phyloP scores from a whole-genome alignment of 2,329 filamentous ascomycete species.

The Leptographium radiaticola region DNA sequence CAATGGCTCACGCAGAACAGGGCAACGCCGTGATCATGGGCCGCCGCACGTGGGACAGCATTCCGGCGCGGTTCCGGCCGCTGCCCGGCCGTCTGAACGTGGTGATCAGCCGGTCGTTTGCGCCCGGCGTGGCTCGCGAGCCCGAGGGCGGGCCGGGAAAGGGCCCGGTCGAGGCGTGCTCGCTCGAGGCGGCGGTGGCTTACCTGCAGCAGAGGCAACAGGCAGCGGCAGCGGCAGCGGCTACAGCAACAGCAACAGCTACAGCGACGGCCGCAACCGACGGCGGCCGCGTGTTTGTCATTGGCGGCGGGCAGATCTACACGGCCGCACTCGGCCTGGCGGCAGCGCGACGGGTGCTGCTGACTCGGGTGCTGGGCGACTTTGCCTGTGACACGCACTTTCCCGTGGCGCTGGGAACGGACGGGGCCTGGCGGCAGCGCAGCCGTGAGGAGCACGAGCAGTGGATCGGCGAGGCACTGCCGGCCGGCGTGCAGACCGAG shows the following conservation, averaged over 20 bases:
- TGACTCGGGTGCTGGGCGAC: slow-evolving; percentile 55
- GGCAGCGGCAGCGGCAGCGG: neutral
- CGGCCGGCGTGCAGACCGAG: slow-evolving; percentile 46
- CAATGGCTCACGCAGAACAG: neutral
- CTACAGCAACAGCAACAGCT: neutral
- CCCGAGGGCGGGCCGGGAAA: slow-evolving; percentile 4
- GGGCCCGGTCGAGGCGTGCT: slow-evolving; percentile 43
- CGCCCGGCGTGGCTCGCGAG: slow-evolving; percentile 5
- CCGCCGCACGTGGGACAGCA: slow-evolving; percentile 90
- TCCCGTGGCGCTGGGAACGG: slow-evolving; percentile 37
- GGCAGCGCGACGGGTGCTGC: slow-evolving; percentile 48
- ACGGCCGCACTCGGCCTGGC: slow-evolving; percentile 47
- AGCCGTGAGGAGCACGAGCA: slow-evolving; percentile 38
- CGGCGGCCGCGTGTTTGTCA: slow-evolving; percentile 61
- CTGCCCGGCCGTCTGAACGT: slow-evolving; percentile 71
- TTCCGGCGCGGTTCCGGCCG: slow-evolving; percentile 67
- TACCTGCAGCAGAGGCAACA: slow-evolving; percentile 16
- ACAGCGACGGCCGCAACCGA: too few species aligned
- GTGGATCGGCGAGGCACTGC: slow-evolving; percentile 54
- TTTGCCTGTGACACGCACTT: slow-evolving; percentile 72
- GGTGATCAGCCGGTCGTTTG: slow-evolving; percentile 52
- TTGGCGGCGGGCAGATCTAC: slow-evolving; percentile 85
- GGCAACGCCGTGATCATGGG: slow-evolving; percentile 87
- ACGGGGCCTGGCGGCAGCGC: slow-evolving; percentile 38
- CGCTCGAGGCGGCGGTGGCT: slow-evolving; percentile 44